These are phyloP conservation scores for Alopecurus myosuroides DNA, from an alignment of 176 grass and related monocot species.

Conservation along the genomic window DNA sequence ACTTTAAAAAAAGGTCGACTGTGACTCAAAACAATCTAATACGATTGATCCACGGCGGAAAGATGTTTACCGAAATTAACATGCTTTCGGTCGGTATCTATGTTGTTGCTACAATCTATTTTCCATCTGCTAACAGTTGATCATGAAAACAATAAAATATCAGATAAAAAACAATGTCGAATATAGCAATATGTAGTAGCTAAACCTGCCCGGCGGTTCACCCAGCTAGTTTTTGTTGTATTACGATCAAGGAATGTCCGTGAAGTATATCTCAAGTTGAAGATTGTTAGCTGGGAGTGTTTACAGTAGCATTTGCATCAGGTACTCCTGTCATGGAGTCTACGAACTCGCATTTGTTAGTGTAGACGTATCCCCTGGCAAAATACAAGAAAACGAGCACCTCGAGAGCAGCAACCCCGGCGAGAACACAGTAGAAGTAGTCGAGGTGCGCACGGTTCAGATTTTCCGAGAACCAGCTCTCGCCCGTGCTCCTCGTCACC, in stretches of 20 bases:
- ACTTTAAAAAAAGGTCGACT: too few relatives aligned
- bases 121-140: too few relatives aligned
- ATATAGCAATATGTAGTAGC: too few relatives aligned
- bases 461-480: conserved; percentile 36
- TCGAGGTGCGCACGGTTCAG: conserved; percentile 33
- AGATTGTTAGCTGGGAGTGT: not conserved
- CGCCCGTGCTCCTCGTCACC: conserved; percentile 8
- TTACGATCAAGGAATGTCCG: not conserved
- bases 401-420: conserved; percentile 10
- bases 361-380: conserved; percentile 16
- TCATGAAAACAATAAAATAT: too few relatives aligned
- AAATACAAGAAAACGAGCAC: conserved; percentile 22
- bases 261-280: not conserved
- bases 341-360: not conserved
- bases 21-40: too few relatives aligned
- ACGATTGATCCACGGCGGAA: too few relatives aligned
- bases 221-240: too few relatives aligned
- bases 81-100: too few relatives aligned
- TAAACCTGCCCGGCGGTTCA: too few relatives aligned
- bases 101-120: too few relatives aligned
- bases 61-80: too few relatives aligned
- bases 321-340: not conserved
- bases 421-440: conserved; percentile 40
- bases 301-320: not conserved
- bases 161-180: too few relatives aligned